phyloP scores from a whole-genome alignment of 1,139 yeast species.

The Meyerozyma sp. region DNA sequence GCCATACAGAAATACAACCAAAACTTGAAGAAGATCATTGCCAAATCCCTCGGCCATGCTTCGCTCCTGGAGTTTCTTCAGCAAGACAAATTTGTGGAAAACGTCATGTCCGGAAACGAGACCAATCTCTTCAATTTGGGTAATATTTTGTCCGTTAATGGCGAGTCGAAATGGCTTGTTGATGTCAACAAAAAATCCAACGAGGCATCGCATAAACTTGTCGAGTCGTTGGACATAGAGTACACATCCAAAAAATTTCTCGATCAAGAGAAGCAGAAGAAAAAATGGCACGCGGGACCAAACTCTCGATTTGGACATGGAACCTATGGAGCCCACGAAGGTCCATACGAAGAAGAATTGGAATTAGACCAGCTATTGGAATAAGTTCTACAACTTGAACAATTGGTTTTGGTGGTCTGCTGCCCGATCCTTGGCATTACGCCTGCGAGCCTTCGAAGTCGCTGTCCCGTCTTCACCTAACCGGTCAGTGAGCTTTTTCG shows the following conservation, averaged over 20 bases:
- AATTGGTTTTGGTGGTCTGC: constrained; percentile 35
- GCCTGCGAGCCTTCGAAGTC: constrained; percentile 27
- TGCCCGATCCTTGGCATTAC: constrained; percentile 45
- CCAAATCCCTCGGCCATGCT: constrained; percentile 5
- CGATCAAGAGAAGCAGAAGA: constrained; percentile 12
- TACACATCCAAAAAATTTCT: constrained; percentile 14
- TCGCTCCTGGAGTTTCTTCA: constrained; percentile 18
- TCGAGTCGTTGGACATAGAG: constrained; percentile 14
- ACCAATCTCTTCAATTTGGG: constrained; percentile 27
- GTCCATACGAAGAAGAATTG: constrained; percentile 24
- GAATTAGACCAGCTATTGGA: constrained; percentile 27
- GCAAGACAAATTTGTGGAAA: constrained; percentile 17
- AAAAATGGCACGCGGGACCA: constrained; percentile 8
- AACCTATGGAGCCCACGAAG: constrained; percentile 24
- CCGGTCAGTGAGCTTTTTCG: constrained; percentile 26
- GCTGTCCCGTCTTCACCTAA: constrained; percentile 41
- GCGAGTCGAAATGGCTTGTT: constrained; percentile 15
- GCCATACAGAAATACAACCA: constrained; percentile 5
- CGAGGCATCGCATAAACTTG: constrained; percentile 14
- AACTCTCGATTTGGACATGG: constrained; percentile 11
- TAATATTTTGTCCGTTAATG: constrained; percentile 22
- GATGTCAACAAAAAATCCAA: constrained; percentile 9
- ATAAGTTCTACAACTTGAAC: constrained; percentile 25
- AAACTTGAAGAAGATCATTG: constrained; percentile 6
- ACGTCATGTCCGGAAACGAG: constrained; percentile 6